Base-by-base conservation (phyloP, 208 protist species). In the Trichomonas tenax region DNA sequence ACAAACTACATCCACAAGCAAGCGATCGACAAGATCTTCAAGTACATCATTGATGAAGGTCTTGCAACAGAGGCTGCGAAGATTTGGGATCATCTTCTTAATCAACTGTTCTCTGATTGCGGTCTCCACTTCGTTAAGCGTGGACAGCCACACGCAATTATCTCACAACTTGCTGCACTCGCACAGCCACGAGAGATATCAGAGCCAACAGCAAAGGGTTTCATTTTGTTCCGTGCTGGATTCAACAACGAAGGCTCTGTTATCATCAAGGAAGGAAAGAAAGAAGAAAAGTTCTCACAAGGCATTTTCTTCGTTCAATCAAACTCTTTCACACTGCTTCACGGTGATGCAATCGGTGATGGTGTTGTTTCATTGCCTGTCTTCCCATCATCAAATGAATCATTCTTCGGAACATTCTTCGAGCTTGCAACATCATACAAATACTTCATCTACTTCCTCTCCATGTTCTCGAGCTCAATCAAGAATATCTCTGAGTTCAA, bases 371-470 rank as follows among this genome's bases (percentile, higher is more conserved):
- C 44, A 58, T 15, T 93, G 1, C 86, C 86, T 51, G 17, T 93
- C 21, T 58, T 51, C 38, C 38, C 82, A 89, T 84, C 81, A n/a
- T 58, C 86, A 8, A 93, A 93, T 51, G 86, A 93, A 51, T 93
- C 86, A 93, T 93, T 93, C 15, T 93, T 93, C 36, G 44, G 44
- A 23, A 51, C 86, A 48, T 93, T 93, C n/a, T 93, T 93, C 44
- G 15, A 51, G 8, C 21, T 93, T 0, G 44, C 26, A 9, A 51
- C 44, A 51, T 93, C 86, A 93, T 93, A 49, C n/a, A 93, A 93
- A 31, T 93, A 93, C 31, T 93, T 93, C 34, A 26, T 93, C 46
- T 51, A 51, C 17, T 93, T 48, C 44, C 51, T 93, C 14, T 48
- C 44, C 3, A 41, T 48, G n/a, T 26, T 26, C n/a, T 36, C 26